Evolutionary conservation across 805 yeast species (phyloP), one percentile per base, ranked within the genome.

Genomic region (Kodamaea restingae): DNA sequence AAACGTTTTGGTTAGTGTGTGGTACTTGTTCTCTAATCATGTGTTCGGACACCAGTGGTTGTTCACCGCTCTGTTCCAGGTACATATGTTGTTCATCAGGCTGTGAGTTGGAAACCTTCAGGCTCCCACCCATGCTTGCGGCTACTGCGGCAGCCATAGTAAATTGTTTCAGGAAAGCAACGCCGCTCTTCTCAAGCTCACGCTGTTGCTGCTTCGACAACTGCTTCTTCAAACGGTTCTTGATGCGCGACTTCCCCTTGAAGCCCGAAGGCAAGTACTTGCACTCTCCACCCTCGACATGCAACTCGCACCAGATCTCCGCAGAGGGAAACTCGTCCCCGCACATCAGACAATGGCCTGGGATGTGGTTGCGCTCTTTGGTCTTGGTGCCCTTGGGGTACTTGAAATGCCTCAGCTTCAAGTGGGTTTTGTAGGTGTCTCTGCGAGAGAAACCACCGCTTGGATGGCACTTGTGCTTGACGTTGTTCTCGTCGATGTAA

Each of bases 391-490:
- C 81, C 27, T 73, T 65, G 25, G 82, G 82, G 46, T 76, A 76
- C 32, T 68, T 67, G 52, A 76, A 76, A 52, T 76, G 82, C 40
- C 77, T 58, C 7, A 80, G 70, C 49, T 75, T 76, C 38, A 76
- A 62, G 52, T 76, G 82, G 2, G 78, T 76, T 48, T 75, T 75
- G 54, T 73, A 75, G 5, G 82, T 76, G 51, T 76, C 82, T 49
- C 81, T 63, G 50, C 82, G 62, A 4, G 81, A 73, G 48, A 76
- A 76, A 3, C 78, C 79, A 5, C 81, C 82, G 15, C 70, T 72
- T 14, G 78, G 73, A 50, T 76, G 81, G 45, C 82, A 76, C 44
- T 68, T 65, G 37, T 65, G 71, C 15, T 67, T 61, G 40, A 58
- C 51, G 47, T 65, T 64, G 43, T 62, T 59, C 32, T 67, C 70